Base-by-base conservation (phyloP, 495 filamentous ascomycete species). In the Aspergillus mulundensis region DNA sequence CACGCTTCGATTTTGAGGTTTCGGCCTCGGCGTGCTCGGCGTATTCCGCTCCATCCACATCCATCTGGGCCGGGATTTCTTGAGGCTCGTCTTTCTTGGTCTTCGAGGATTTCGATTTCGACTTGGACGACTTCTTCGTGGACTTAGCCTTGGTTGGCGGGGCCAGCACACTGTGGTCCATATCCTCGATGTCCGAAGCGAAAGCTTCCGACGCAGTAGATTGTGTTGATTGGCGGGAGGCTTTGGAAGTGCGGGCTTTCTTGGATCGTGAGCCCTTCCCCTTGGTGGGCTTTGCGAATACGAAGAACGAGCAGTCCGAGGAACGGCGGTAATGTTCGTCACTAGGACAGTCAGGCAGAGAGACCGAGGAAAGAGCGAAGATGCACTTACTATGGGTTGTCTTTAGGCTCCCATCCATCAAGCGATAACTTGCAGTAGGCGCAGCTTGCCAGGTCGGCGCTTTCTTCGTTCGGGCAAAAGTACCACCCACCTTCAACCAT, bases 401-500 rank as follows among this genome's bases (percentile, higher is more conserved):
- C 93, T 60, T 86, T 85, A 12, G 88, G 85, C 64, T 96, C 92
- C 92, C 93, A 97, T 1, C 89, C 90, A 67, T 95, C 90, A 44
- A 97, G 79, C 28, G 84, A 87, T 25, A 97, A 70, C 34, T 82
- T 80, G 70, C 94, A 98, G 68, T 97, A 97, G 16, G 85, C 81
- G 66, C 94, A 98, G 12, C 83, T 91, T 3, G 87, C 88, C 68
- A 90, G 84, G 69, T 98, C 94, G 51, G 89, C 81, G 24, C 82
- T 86, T 32, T 92, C 91, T 32, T 79, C 75, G 1, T 79, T 89
- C 0, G 94, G 94, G 32, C 89, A 91, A 70, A 92, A 96, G 66
- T 88, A 90, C 90, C 92, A 98, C 15, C 94, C 94, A 7, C 88
- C 89, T 53, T 90, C 87, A 39, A 88, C 87, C 80, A 97, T 89